These are phyloP conservation scores for Parathielavia hyrcaniae DNA, from an alignment of 495 filamentous ascomycete species.

Conservation along the genomic window DNA sequence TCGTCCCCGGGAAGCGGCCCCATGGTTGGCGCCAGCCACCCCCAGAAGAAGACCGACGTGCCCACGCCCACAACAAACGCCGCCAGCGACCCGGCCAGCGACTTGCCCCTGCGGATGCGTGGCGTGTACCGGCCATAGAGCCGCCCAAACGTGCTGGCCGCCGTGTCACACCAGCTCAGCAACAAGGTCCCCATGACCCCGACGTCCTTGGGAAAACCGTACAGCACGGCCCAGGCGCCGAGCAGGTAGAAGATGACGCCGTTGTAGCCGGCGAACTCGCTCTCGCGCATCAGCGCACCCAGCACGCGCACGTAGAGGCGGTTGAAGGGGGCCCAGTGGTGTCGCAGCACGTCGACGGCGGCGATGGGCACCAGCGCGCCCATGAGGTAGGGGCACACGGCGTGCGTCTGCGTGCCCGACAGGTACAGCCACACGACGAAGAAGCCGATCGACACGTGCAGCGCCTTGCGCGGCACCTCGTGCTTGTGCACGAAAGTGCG, in stretches of 20 bases:
- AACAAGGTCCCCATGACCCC: conserved; percentile 81
- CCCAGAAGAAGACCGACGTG: conserved; percentile 83
- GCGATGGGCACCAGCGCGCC: conserved; percentile 82
- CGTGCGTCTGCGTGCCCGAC: conserved; percentile 60
- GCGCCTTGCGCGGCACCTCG: conserved; percentile 66
- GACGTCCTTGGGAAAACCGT: conserved; percentile 91
- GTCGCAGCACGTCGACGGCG: conserved; percentile 71
- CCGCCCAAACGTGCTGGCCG: conserved; percentile 86
- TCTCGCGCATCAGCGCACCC: conserved; percentile 93
- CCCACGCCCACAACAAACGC: conserved; percentile 73
- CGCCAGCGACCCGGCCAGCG: conserved; percentile 78
- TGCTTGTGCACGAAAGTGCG: conserved; percentile 67
- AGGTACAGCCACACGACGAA: conserved; percentile 77
- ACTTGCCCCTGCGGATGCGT: conserved; percentile 78
- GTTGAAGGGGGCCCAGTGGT: conserved; percentile 74
- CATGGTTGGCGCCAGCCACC: conserved; percentile 65
- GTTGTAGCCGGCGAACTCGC: conserved; percentile 86
- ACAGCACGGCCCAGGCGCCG: conserved; percentile 77
- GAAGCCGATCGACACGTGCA: conserved; percentile 95
- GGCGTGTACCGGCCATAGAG: conserved; percentile 84
- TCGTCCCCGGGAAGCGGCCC: conserved; percentile 62
- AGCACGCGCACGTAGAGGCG: conserved; percentile 74
- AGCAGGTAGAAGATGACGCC: conserved; percentile 95
- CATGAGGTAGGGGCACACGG: conserved; percentile 79
- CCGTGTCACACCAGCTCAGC: conserved; percentile 96